A percentile compares a stretch with the other conserved stretches of the same genome.
These are phyloP conservation scores for Somion occarium DNA, from an alignment of 1,284 basidiomycete genomes.

Conservation along the genomic window DNA sequence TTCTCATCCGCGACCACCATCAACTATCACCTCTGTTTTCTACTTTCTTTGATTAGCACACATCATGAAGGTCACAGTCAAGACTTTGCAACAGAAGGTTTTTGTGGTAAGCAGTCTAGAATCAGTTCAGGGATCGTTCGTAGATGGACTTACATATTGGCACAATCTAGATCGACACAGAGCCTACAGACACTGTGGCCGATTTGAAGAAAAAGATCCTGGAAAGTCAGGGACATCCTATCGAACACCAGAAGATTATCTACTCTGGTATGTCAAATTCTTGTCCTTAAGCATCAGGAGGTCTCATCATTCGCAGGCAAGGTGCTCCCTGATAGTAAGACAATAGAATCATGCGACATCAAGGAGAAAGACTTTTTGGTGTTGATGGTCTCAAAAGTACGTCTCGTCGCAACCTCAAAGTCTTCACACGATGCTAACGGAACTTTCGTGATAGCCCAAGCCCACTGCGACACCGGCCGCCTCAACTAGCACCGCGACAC, in stretches of 20 bases:
- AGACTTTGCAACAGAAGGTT: constrained; percentile 90
- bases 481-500: constrained; percentile 21
- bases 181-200: constrained; percentile 71
- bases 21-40: constrained; percentile 11
- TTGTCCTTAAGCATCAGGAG: not conserved
- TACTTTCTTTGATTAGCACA: constrained; percentile 10
- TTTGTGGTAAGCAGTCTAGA: constrained; percentile 46
- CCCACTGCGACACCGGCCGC: constrained; percentile 38
- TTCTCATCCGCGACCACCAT: constrained; percentile 8
- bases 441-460: constrained; percentile 44
- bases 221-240: constrained; percentile 70
- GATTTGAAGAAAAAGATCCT: constrained; percentile 86
- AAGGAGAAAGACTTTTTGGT: constrained; percentile 99
- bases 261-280: constrained; percentile 66
- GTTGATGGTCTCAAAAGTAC: constrained; percentile 95
- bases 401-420: constrained; percentile 13
- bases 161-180: constrained; percentile 69
- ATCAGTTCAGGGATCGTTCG: not conserved
- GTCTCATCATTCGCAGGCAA: constrained; percentile 59
- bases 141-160: not conserved
- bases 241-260: constrained; percentile 88
- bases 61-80: constrained; percentile 89
- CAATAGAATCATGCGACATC: constrained; percentile 84
- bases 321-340: constrained; percentile 87
- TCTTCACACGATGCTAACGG: not conserved